These are phyloP conservation scores for Patellifolia procumbens DNA, from an alignment of 179 eudicot species.

Conservation along the genomic window DNA sequence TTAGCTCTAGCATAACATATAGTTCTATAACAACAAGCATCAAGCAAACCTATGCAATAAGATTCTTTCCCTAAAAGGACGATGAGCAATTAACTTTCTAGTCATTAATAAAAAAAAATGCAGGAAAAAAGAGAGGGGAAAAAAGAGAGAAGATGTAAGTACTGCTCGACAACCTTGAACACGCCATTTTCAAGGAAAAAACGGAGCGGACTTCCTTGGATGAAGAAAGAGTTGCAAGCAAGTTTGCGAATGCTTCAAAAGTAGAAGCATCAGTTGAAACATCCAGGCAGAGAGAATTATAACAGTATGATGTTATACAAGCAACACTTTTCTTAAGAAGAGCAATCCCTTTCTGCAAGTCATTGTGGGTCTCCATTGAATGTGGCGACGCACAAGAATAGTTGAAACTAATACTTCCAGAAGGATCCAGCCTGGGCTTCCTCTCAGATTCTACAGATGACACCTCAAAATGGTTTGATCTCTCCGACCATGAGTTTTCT, in stretches of 20 bases:
- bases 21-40: slow-evolving; percentile 1
- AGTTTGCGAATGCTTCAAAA: slow-evolving; percentile 89
- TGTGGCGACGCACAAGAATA: slow-evolving; percentile 82
- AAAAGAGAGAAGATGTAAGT: not conserved
- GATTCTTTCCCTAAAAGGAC: not conserved
- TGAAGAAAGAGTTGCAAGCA: slow-evolving; percentile 90
- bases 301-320: slow-evolving; percentile 87
- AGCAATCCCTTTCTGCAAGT: slow-evolving; percentile 96
- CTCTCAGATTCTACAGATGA: slow-evolving; percentile 75
- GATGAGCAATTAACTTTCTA: not conserved
- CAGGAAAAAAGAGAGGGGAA: not conserved
- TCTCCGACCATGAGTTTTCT: slow-evolving; percentile 95
- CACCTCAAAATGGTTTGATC: slow-evolving; percentile 86
- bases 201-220: slow-evolving; percentile 89
- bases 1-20: not conserved
- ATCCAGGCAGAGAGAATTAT: slow-evolving; percentile 78
- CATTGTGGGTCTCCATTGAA: slow-evolving; percentile 77
- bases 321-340: slow-evolving; percentile 99
- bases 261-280: slow-evolving; percentile 85
- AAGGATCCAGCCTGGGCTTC: slow-evolving; percentile 69
- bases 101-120: not conserved
- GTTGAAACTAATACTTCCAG: slow-evolving; percentile 75
- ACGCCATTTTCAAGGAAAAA: slow-evolving; percentile 69
- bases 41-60: not conserved
- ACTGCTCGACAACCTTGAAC: slow-evolving; percentile 62